Evolutionary conservation across 345 rosid species (phyloP).

Genomic region (Anacardium occidentale): DNA sequence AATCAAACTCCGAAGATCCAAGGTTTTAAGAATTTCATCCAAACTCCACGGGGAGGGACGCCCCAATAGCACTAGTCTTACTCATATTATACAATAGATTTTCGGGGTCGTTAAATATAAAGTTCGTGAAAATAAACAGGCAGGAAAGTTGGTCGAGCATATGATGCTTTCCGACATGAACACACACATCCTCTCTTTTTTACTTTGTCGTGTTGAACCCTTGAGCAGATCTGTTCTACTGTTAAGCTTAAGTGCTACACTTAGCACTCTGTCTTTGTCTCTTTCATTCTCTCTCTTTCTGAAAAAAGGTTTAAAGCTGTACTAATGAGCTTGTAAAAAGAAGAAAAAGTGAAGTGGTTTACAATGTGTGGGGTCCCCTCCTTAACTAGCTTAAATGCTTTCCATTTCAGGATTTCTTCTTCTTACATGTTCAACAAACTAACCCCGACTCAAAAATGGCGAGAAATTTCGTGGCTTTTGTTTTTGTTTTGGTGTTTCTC

Average conservation of each 20-base stretch:
- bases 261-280: slow-evolving; percentile 10
- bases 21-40: too few species aligned
- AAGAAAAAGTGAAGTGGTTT: slow-evolving; percentile 6
- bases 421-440: slow-evolving; percentile 20
- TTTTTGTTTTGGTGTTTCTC: slow-evolving; percentile 45
- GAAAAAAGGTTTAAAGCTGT: slow-evolving; percentile 20
- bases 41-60: too few species aligned
- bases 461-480: slow-evolving; percentile 37
- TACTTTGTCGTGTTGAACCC: slow-evolving; percentile 15
- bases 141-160: background rate
- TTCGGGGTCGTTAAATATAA: too few species aligned
- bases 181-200: slow-evolving; percentile 3
- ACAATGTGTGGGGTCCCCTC: slow-evolving; percentile 32
- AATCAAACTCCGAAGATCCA: too few species aligned
- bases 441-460: slow-evolving; percentile 28
- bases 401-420: slow-evolving; percentile 25
- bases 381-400: slow-evolving; percentile 27
- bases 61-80: too few species aligned
- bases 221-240: slow-evolving; percentile 24
- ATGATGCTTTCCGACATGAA: slow-evolving; percentile 20
- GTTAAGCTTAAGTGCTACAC: slow-evolving; percentile 9
- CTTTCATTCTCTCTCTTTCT: slow-evolving; percentile 7
- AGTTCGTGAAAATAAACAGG: too few species aligned
- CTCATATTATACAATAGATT: too few species aligned
- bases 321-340: slow-evolving; percentile 26